Conservation (phyloP, 75 land plant genomes). For the Adiantum capillusveneris region DNA sequence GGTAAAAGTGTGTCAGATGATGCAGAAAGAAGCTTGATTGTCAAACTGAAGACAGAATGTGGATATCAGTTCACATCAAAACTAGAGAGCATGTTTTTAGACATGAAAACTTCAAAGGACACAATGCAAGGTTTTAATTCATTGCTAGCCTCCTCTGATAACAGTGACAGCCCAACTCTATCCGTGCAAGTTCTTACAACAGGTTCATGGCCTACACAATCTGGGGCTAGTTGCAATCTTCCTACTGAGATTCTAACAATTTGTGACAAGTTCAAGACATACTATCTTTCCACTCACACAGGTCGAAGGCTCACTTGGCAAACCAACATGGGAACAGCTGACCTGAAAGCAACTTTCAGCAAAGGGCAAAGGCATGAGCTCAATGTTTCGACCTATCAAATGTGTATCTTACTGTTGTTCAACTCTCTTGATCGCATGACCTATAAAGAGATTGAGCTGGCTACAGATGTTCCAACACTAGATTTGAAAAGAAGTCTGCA, state of each 20-base stretch:
- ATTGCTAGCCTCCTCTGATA: constrained; percentile 33
- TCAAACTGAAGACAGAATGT: constrained; percentile 96
- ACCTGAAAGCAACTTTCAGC: constrained; percentile 80
- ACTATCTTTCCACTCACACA: constrained; percentile 88
- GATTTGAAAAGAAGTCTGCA: constrained; percentile 88
- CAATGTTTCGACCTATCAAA: constrained; percentile 91
- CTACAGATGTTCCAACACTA: constrained; percentile 73
- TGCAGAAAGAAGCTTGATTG: constrained; percentile 90
- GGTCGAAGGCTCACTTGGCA: constrained; percentile 95
- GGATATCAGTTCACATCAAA: constrained; percentile 98
- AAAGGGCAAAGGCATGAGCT: constrained; percentile 86
- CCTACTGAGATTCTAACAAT: constrained; percentile 74
- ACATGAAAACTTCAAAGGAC: constrained; percentile 95
- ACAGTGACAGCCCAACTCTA: constrained; percentile 61
- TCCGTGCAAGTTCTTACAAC: constrained; percentile 90
- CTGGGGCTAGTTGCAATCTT: constrained; percentile 68
- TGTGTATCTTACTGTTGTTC: constrained; percentile 90
- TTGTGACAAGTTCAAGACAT: constrained; percentile 76
- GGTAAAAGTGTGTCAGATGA: constrained; percentile 96
- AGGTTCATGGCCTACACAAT: constrained; percentile 97
- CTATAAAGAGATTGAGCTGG: constrained; percentile 84
- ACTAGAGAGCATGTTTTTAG: constrained; percentile 97
- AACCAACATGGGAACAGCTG: constrained; percentile 95
- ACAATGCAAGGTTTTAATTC: constrained; percentile 93
- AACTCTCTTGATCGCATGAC: constrained; percentile 62